Evolutionary conservation across 2,329 filamentous ascomycete genomes (phyloP), one percentile per base, ranked within the genome.

Genomic region (Cladosporium sp.): DNA sequence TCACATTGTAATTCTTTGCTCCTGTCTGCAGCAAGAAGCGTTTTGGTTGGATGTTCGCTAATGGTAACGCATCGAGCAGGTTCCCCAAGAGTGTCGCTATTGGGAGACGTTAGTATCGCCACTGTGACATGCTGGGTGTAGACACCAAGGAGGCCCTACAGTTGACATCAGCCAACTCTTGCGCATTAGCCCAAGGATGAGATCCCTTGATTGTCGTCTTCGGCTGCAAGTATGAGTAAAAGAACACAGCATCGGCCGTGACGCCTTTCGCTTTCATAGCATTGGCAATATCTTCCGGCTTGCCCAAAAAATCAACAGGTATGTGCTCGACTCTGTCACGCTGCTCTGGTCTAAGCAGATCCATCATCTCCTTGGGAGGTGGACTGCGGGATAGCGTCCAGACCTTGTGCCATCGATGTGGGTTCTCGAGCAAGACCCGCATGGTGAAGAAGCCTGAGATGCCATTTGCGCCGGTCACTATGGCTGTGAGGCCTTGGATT

Each of bases 391-490:
- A 83, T 2, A 85, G 71, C 47, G 81, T 80, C 71, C 84, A 85
- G 57, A 86, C 81, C 67, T 85, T 85, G 12, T 72, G 78, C 84
- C 84, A 86, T 63, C 84, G 78, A 55, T 81, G 67, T 0, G 83
- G 82, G 24, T 77, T 75, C 41, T 83, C 77, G 18, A 78, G 75
- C 2, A 86, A 77, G 0, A 81, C 83, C 12, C 80, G 80, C 59
- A 86, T 74, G 74, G 84, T 84, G 71, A 84, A 79, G 67, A 82
- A 79, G 1, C 84, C 84, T 0, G 82, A 84, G 32, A 86, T 83
- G 10, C 83, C 85, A 77, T 85, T 86, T 62, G 83, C 82, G 6
- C 84, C 84, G 0, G 83, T 84, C 44, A 86, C 78, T 54, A 86
- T 81, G 3, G 83, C 84, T 0, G 81, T 84, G 28, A 85, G 77